phyloP scores from a whole-genome alignment of 2,329 filamentous ascomycete genomes.

The Dichotomopilus funicola region DNA sequence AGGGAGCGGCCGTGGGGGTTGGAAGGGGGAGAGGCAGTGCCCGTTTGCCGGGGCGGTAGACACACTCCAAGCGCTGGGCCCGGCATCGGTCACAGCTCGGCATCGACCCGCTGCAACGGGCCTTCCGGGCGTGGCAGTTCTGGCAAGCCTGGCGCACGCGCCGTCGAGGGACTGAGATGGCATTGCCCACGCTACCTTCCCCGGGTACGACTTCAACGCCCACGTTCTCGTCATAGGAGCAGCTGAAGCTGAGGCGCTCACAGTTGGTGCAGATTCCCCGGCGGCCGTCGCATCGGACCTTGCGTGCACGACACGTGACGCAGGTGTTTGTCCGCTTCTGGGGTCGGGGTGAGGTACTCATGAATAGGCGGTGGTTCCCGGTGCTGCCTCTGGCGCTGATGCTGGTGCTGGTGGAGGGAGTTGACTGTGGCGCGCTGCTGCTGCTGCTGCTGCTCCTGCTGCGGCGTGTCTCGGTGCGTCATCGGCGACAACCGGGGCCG shows the following conservation, averaged over 20 bases:
- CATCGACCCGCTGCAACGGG: conserved; percentile 51
- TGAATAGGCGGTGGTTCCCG: conserved; percentile 1
- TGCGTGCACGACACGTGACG: conserved; percentile 48
- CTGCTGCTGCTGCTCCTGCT: conserved; percentile 6
- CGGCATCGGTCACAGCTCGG: conserved; percentile 49
- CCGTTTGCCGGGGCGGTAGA: conserved; percentile 47
- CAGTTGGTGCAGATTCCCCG: conserved; percentile 51
- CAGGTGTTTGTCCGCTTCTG: conserved; percentile 36
- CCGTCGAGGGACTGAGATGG: conserved; percentile 37
- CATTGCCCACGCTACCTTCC: conserved; percentile 10
- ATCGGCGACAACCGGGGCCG: neutral
- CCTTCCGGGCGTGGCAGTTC: conserved; percentile 53
- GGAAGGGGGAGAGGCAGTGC: conserved; percentile 19
- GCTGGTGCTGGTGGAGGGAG: neutral
- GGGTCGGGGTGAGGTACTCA: conserved; percentile 22
- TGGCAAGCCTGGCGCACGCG: conserved; percentile 52
- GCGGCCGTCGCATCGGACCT: conserved; percentile 52
- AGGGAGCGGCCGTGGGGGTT: conserved; percentile 2
- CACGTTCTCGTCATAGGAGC: conserved; percentile 47
- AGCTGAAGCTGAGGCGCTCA: conserved; percentile 51
- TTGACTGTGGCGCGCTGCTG: neutral
- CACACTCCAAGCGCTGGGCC: conserved; percentile 47
- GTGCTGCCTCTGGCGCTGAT: neutral
- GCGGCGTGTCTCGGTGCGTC: conserved; percentile 18
- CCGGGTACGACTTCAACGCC: conserved; percentile 18